Conservation (phyloP, 495 filamentous ascomycete genomes). For the Trichoderma gamsii region DNA sequence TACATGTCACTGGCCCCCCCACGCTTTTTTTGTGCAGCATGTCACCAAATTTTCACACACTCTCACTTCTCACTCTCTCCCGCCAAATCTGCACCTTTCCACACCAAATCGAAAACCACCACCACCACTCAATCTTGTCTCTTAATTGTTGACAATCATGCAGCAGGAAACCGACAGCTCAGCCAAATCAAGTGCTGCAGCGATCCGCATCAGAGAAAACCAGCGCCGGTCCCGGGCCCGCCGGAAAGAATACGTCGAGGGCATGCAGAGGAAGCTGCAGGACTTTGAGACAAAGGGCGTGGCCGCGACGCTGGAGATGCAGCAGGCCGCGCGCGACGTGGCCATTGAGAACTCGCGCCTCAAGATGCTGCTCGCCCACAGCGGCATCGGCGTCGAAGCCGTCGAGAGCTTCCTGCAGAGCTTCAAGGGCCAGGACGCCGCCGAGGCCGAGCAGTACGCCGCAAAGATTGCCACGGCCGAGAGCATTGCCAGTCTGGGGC, state of each 20-base stretch:
- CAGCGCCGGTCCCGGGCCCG: slow-evolving; percentile 63
- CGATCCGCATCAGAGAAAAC: slow-evolving; percentile 45
- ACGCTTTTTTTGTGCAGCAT: slow-evolving; percentile 4
- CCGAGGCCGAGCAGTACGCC: slow-evolving; percentile 7
- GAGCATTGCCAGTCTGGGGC: neutral
- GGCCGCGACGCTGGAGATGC: slow-evolving; percentile 47
- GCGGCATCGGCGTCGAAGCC: slow-evolving; percentile 20
- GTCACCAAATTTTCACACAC: slow-evolving; percentile 7
- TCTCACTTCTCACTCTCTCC: neutral
- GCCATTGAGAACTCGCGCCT: slow-evolving; percentile 46
- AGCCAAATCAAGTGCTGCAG: slow-evolving; percentile 7
- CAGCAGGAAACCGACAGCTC: slow-evolving; percentile 13
- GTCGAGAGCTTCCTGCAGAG: slow-evolving; percentile 20
- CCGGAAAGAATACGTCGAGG: slow-evolving; percentile 54
- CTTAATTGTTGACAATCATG: neutral
- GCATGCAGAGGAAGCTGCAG: slow-evolving; percentile 50
- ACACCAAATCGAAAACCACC: neutral
- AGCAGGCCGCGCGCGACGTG: slow-evolving; percentile 47
- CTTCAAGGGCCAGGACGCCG: slow-evolving; percentile 10
- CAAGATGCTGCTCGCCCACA: slow-evolving; percentile 34
- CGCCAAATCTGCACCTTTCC: neutral
- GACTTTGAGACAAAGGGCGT: slow-evolving; percentile 45
- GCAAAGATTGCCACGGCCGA: neutral
- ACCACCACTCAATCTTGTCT: neutral
- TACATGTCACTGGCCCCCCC: neutral